phyloP scores from a whole-genome alignment of 345 rosid species.

The Murraya koenigii region DNA sequence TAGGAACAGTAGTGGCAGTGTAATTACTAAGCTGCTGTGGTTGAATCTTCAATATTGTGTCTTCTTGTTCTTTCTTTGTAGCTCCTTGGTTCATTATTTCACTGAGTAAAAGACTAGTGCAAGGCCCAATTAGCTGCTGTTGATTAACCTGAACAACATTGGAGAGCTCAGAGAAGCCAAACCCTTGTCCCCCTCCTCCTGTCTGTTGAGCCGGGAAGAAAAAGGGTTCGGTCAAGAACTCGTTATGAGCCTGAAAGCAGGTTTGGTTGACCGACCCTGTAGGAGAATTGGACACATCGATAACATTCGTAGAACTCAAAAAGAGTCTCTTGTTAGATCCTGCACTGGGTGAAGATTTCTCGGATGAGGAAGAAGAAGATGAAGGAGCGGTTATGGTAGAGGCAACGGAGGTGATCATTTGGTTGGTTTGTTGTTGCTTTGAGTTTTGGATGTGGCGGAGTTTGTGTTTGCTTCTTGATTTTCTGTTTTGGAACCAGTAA shows the following conservation, averaged over 20 bases:
- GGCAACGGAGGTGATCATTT: slow-evolving; percentile 12
- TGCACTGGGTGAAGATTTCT: slow-evolving; percentile 51
- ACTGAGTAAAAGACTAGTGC: slow-evolving; percentile 52
- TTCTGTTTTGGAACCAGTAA: slow-evolving; percentile 98
- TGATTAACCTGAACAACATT: slow-evolving; percentile 31
- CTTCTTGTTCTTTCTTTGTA: slow-evolving; percentile 40
- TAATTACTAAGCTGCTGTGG: slow-evolving; percentile 35
- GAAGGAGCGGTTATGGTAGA: slow-evolving; percentile 31
- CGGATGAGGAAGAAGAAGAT: slow-evolving; percentile 66
- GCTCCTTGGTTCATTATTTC: slow-evolving; percentile 47
- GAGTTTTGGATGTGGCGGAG: slow-evolving; percentile 73
- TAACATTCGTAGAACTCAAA: slow-evolving; percentile 33
- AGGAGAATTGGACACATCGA: slow-evolving; percentile 29
- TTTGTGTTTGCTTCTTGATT: slow-evolving; percentile 96
- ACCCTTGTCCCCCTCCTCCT: slow-evolving; percentile 37
- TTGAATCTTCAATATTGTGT: slow-evolving; percentile 36
- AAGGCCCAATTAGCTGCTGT: slow-evolving; percentile 38
- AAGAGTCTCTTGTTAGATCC: slow-evolving; percentile 26
- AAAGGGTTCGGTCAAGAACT: slow-evolving; percentile 50
- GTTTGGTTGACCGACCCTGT: slow-evolving; percentile 44
- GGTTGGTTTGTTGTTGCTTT: slow-evolving; percentile 34
- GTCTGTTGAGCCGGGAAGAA: slow-evolving; percentile 40
- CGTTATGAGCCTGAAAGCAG: slow-evolving; percentile 40
- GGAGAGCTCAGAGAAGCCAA: slow-evolving; percentile 40
- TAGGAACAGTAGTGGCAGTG: slow-evolving; percentile 23